Conservation (phyloP, 345 rosid species). For the Citrus maxima region DNA sequence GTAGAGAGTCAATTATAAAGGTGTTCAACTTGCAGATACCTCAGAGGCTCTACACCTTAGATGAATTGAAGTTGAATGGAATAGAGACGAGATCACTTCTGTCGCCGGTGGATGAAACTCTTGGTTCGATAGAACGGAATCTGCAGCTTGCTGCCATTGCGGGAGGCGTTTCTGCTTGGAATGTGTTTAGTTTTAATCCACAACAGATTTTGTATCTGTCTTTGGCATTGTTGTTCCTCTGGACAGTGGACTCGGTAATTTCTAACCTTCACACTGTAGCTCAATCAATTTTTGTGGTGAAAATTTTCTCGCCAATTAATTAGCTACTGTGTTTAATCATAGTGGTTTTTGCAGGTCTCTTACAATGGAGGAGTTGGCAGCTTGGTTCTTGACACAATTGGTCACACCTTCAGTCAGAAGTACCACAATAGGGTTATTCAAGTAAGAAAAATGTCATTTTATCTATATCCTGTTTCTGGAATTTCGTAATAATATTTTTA, state of each 20-base stretch:
- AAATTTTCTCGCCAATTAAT: background rate
- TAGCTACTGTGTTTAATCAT: background rate
- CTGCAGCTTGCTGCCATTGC: conserved; percentile 61
- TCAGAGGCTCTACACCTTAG: conserved; percentile 79
- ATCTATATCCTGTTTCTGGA: background rate
- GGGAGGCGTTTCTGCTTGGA: conserved; percentile 70
- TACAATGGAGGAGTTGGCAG: conserved; percentile 81
- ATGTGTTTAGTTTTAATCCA: conserved; percentile 44
- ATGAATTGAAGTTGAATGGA: conserved; percentile 81
- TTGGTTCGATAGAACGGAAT: conserved; percentile 72
- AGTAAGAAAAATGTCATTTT: conserved; percentile 30
- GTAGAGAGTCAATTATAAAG: background rate
- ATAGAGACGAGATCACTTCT: conserved; percentile 67
- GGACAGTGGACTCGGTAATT: conserved; percentile 78
- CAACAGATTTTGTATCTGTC: conserved; percentile 66
- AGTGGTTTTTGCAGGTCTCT: conserved; percentile 49
- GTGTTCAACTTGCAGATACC: conserved; percentile 45
- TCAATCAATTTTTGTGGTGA: background rate
- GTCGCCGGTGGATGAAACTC: conserved; percentile 75
- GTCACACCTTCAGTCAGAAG: conserved; percentile 71
- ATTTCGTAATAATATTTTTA: background rate
- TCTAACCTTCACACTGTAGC: background rate
- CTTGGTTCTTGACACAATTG: conserved; percentile 79
- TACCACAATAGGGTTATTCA: conserved; percentile 84
- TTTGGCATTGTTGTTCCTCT: conserved; percentile 58